Conservation (phyloP, 306 rosid species). For the Vigna radiata region DNA sequence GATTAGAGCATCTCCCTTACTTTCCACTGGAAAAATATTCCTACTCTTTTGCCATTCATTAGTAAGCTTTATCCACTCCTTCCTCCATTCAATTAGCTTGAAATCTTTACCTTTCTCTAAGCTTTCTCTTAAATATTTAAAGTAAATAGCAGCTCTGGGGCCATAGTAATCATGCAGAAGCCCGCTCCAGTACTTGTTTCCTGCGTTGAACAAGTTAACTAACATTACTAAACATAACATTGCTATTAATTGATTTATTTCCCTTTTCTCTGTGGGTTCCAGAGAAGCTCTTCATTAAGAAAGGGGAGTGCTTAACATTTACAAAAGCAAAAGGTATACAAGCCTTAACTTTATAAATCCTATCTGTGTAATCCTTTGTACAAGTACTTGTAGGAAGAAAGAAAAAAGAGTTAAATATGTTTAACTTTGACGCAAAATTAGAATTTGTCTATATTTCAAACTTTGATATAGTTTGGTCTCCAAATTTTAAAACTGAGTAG, state of each 20-base stretch:
- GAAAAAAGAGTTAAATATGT: too few relatives aligned
- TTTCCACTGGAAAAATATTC: conserved; percentile 56
- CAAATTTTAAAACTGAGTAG: too few relatives aligned
- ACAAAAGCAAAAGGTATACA: not conserved
- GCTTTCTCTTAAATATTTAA: conserved; percentile 72
- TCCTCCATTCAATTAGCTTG: conserved; percentile 74
- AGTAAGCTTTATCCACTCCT: conserved; percentile 88
- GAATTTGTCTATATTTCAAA: too few relatives aligned
- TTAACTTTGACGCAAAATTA: too few relatives aligned
- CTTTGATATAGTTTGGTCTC: too few relatives aligned
- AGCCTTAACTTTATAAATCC: not conserved
- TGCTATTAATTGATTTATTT: conserved; percentile 8
- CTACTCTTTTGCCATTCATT: conserved; percentile 82
- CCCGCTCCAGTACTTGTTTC: conserved; percentile 95
- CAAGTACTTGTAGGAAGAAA: not conserved
- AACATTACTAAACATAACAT: conserved; percentile 5
- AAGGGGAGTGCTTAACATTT: conserved; percentile 5
- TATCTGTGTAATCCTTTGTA: not conserved
- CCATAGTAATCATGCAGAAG: conserved; percentile 80
- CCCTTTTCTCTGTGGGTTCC: not conserved
- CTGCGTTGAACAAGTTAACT: conserved; percentile 39
- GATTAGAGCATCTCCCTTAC: conserved; percentile 67
- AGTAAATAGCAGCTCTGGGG: conserved; percentile 87
- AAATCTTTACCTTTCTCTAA: conserved; percentile 58
- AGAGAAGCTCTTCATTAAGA: not conserved